phyloP scores from a whole-genome alignment of 2,329 filamentous ascomycete species.

The Neurospora sp. region DNA sequence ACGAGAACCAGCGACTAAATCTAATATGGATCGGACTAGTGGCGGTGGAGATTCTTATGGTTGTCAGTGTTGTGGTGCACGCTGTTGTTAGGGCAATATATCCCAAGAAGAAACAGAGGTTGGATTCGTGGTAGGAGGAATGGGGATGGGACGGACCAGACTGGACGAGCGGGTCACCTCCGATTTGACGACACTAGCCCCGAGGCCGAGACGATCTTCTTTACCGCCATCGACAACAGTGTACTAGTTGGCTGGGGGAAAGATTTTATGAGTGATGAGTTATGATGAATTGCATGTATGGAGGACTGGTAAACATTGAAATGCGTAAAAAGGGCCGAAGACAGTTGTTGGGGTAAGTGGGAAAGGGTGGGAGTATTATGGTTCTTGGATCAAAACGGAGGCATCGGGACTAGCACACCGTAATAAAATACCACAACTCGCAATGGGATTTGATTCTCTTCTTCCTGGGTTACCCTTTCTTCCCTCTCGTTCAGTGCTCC shows the following conservation, averaged over 20 bases:
- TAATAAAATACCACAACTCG: neutral
- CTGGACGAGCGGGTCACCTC: neutral
- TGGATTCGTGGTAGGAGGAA: neutral
- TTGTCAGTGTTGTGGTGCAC: conserved; percentile 14
- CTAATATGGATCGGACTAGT: conserved; percentile 22
- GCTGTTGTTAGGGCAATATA: conserved; percentile 5
- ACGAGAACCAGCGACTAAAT: conserved; percentile 22
- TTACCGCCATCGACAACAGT: neutral
- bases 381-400: neutral
- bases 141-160: neutral
- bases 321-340: neutral
- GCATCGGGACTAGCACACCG: neutral
- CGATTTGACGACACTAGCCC: neutral
- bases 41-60: conserved; percentile 21
- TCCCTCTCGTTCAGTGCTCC: neutral
- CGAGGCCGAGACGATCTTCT: neutral
- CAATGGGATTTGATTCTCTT: neutral
- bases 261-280: neutral
- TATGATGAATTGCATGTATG: neutral
- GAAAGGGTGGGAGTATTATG: neutral
- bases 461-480: neutral
- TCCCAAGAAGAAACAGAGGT: neutral
- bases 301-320: neutral
- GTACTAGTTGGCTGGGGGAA: neutral
- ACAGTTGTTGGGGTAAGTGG: neutral